Percentiles rank a stretch among this genome's conserved stretches.
Conservation (phyloP, 176 grass and related monocot species). For the Urochloa ruziziensis region DNA sequence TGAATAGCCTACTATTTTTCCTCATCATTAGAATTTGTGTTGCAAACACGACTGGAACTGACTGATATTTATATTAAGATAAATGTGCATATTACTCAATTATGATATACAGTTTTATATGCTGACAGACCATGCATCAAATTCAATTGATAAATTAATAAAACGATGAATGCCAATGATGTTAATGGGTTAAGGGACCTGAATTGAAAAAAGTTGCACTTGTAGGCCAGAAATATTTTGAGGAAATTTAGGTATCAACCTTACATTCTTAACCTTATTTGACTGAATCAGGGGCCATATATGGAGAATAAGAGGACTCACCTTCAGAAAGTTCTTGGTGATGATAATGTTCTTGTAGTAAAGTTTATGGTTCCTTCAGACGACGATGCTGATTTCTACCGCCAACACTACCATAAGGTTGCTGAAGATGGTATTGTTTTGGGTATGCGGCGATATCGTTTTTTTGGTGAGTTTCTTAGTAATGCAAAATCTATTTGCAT, state of each 20-base stretch:
- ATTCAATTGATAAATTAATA: background rate
- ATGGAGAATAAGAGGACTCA: constrained; percentile 56
- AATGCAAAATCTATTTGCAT: background rate
- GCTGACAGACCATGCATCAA: background rate
- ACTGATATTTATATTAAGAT: background rate
- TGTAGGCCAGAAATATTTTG: background rate
- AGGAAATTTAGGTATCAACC: background rate
- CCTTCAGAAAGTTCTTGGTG: constrained; percentile 60
- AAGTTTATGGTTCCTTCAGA: constrained; percentile 47
- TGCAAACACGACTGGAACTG: background rate
- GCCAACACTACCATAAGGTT: constrained; percentile 37
- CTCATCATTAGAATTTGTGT: background rate
- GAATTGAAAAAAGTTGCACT: background rate
- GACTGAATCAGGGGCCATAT: constrained; percentile 62
- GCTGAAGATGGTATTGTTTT: constrained; percentile 58
- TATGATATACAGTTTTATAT: background rate
- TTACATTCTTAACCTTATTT: constrained; percentile 15
- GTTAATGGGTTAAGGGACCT: background rate
- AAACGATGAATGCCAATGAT: background rate
- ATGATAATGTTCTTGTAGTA: constrained; percentile 70
- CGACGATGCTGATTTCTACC: background rate
- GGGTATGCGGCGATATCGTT: constrained; percentile 43
- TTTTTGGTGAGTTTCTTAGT: constrained; percentile 38
- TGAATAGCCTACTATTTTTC: background rate
- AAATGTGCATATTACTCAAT: background rate